Percentiles rank a stretch among this genome's conserved stretches.
These are phyloP conservation scores for Aspergillus bombycis DNA, from an alignment of 2,329 filamentous ascomycete genomes.

Conservation along the genomic window DNA sequence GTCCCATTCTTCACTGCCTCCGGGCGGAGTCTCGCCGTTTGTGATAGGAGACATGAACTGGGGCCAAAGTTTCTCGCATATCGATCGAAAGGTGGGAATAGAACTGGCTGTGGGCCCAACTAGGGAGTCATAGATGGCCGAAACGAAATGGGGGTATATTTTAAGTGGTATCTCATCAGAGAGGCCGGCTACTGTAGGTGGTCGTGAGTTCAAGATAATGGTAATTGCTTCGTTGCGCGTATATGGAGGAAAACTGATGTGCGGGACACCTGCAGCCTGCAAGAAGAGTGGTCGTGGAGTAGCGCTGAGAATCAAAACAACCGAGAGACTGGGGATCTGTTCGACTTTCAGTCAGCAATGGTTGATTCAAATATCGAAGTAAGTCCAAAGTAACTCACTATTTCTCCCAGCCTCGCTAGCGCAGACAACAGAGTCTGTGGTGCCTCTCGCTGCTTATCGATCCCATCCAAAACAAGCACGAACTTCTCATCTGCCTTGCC, in stretches of 20 bases:
- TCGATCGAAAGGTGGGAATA: constrained; percentile 70
- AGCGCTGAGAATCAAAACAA: constrained; percentile 75
- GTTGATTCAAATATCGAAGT: neutral
- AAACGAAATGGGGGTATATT: constrained; percentile 70
- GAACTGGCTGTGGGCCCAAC: constrained; percentile 79
- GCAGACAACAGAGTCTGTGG: constrained; percentile 78
- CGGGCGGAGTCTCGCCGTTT: constrained; percentile 60
- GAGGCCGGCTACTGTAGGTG: constrained; percentile 39
- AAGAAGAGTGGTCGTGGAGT: constrained; percentile 69
- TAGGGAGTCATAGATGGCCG: constrained; percentile 84
- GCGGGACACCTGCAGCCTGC: constrained; percentile 69
- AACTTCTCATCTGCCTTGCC: constrained; percentile 58
- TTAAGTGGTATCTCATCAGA: constrained; percentile 31
- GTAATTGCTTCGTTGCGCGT: constrained; percentile 75
- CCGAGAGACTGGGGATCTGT: constrained; percentile 77
- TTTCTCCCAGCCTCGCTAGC: constrained; percentile 78
- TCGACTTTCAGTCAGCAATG: constrained; percentile 7
- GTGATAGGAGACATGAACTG: constrained; percentile 79
- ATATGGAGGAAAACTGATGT: constrained; percentile 84
- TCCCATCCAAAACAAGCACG: constrained; percentile 82
- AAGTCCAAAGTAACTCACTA: constrained; percentile 56
- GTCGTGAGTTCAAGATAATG: constrained; percentile 67
- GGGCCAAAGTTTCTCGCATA: constrained; percentile 78
- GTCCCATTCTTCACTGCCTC: constrained; percentile 64
- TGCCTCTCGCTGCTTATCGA: constrained; percentile 82